Percentiles rank a stretch among this genome's conserved stretches.
Evolutionary conservation across 129 eudicot genomes (phyloP).

Genomic region (Flaveria ramosissima): DNA sequence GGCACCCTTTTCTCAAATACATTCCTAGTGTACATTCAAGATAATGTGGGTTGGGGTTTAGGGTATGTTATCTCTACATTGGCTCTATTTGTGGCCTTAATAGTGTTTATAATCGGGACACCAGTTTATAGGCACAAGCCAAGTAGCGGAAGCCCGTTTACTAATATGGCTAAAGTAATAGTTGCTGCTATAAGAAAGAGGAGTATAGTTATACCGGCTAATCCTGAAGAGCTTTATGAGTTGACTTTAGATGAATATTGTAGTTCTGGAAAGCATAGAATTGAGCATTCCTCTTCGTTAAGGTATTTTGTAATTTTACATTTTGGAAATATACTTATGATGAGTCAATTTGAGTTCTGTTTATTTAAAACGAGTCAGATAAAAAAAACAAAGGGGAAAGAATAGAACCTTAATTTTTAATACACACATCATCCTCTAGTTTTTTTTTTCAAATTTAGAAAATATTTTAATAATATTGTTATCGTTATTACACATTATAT

Average conservation of each 20-base stretch:
- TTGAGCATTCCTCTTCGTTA: conserved; percentile 42
- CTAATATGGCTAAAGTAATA: conserved; percentile 46
- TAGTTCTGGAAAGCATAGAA: conserved; percentile 25
- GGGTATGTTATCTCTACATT: conserved; percentile 55
- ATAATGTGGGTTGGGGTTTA: conserved; percentile 52
- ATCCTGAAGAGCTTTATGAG: conserved; percentile 49
- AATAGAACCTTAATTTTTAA: neutral
- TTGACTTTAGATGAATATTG: conserved; percentile 39
- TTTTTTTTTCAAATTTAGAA: neutral
- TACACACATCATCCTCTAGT: neutral
- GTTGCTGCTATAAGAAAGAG: conserved; percentile 49
- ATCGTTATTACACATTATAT: neutral
- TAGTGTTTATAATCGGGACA: conserved; percentile 43
- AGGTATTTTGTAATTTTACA: conserved; percentile 31
- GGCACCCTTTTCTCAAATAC: conserved; percentile 56
- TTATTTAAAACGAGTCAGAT: neutral
- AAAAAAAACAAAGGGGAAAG: neutral
- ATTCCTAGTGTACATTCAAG: conserved; percentile 60
- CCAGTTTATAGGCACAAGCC: conserved; percentile 50
- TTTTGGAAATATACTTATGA: neutral
- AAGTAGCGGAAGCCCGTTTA: conserved; percentile 41
- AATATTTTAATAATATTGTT: neutral
- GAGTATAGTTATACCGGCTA: conserved; percentile 33
- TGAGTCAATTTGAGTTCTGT: too few relatives aligned
- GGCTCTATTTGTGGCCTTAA: conserved; percentile 40